A percentile compares a stretch with the other conserved stretches of the same genome.
phyloP scores from a whole-genome alignment of 2,329 filamentous ascomycete species.

The Penicillium sp. region DNA sequence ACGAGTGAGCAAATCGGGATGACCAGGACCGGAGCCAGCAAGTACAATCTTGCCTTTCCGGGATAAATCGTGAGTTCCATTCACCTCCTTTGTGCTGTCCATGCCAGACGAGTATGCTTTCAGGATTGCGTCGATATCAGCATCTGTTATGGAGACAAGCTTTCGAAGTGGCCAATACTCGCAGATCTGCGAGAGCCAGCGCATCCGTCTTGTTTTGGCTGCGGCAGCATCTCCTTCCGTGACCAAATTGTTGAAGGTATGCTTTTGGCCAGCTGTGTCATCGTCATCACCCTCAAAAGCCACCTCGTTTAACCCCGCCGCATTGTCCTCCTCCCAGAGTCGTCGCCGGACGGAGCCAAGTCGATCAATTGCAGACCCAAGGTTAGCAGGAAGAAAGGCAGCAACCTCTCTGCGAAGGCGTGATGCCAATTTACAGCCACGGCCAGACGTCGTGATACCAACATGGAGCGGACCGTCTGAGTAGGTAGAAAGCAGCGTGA shows the following conservation, averaged over 20 bases:
- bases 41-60: conserved; percentile 52
- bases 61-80: conserved; percentile 10
- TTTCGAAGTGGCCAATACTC: conserved; percentile 94
- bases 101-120: conserved; percentile 58
- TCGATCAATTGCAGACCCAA: conserved; percentile 73
- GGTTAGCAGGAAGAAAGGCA: conserved; percentile 67
- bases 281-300: conserved; percentile 50
- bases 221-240: conserved; percentile 68
- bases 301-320: conserved; percentile 45
- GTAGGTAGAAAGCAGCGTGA: conserved; percentile 84
- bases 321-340: conserved; percentile 71
- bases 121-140: conserved; percentile 75
- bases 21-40: neutral
- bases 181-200: conserved; percentile 94
- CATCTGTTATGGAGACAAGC: conserved; percentile 74
- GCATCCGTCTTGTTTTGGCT: conserved; percentile 74
- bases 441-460: conserved; percentile 91
- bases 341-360: conserved; percentile 69
- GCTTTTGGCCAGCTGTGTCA: conserved; percentile 58
- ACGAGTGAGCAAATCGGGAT: conserved; percentile 79
- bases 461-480: conserved; percentile 89
- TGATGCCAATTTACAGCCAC: conserved; percentile 89
- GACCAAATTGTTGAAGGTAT: conserved; percentile 81
- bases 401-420: conserved; percentile 86
- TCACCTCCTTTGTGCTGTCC: conserved; percentile 17